Conservation (phyloP, 2,329 filamentous ascomycete species). For the Aspergillus spinulosporus region DNA sequence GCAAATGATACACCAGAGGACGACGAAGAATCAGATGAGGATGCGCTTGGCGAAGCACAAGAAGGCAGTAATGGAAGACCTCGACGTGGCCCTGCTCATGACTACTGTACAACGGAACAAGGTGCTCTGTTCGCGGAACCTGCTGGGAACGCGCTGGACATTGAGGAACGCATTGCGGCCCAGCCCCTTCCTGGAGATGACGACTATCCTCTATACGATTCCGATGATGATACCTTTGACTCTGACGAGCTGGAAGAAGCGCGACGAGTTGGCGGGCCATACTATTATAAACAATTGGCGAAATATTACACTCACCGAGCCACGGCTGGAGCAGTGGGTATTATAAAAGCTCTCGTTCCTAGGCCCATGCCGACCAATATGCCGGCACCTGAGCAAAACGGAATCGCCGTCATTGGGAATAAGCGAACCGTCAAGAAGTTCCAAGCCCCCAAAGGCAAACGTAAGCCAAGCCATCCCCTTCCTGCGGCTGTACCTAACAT, state of each 20-base stretch:
- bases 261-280: conserved; percentile 70
- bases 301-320: conserved; percentile 53
- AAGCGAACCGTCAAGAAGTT: conserved; percentile 54
- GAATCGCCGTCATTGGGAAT: conserved; percentile 44
- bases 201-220: conserved; percentile 88
- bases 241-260: conserved; percentile 76
- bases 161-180: conserved; percentile 78
- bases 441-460: conserved; percentile 59
- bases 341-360: conserved; percentile 52
- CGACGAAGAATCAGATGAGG: conserved; percentile 67
- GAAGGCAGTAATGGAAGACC: conserved; percentile 8
- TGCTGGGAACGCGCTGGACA: conserved; percentile 59
- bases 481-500: conserved; percentile 14
- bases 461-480: conserved; percentile 33
- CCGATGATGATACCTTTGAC: conserved; percentile 76
- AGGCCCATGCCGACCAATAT: conserved; percentile 48
- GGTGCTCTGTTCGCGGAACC: conserved; percentile 51
- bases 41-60: conserved; percentile 41
- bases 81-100: neutral
- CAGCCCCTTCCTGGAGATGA: conserved; percentile 60
- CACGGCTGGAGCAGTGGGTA: conserved; percentile 46
- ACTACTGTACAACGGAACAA: conserved; percentile 42
- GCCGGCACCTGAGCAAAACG: conserved; percentile 40
- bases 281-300: conserved; percentile 66
- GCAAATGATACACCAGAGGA: conserved; percentile 76